Base-by-base conservation (phyloP, 257 asterid genomes). In the Agastache rugosa region DNA sequence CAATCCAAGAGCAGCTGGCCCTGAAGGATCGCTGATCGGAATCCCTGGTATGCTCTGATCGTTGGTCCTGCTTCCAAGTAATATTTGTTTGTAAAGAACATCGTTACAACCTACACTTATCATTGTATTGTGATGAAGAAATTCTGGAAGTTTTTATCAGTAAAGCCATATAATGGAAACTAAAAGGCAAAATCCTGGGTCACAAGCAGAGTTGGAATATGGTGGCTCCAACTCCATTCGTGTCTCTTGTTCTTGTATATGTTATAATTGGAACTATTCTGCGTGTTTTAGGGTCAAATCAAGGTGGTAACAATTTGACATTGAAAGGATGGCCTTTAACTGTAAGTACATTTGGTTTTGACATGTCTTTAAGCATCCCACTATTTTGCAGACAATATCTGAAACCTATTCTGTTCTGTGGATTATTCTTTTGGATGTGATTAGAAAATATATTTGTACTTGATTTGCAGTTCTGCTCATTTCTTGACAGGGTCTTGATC, bases 251-350 rank as follows among this genome's bases (percentile, higher is more conserved):
- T 69, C 41, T 34, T 67, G n/a, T 68, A 22, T 59, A 62, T 74
- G 59, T 39, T 61, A 42, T 72, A 35, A 53, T 54, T 76, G 75
- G 72, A 60, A 15, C 37, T 48, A 37, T 77, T 79, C 27, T 81
- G 65, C 64, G 11, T 81, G 83, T 78, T 75, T 34, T 77, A 92
- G 99, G 99, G 70, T 84, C 99, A 81, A 92, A 89, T 88, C 98
- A 92, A 84, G 92, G 94, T 70, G 91, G 96, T 73, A 91, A 86
- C 92, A 95, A 88, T 79, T 82, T 95, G 91, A 95, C 99, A 44
- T 71, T 95, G 93, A 95, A 93, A 82, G 99, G 99, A 71, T 93
- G 99, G 97, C 99, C 99, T 27, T 86, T 95, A 67, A 91, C 99
- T 45, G 99, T 95, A 83, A 88, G 99, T 87, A 48, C 54, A 55